Percentiles rank a stretch among this genome's conserved stretches.
These are phyloP conservation scores for Zasmidium cellare DNA, from an alignment of 2,329 filamentous ascomycete genomes.

Conservation along the genomic window DNA sequence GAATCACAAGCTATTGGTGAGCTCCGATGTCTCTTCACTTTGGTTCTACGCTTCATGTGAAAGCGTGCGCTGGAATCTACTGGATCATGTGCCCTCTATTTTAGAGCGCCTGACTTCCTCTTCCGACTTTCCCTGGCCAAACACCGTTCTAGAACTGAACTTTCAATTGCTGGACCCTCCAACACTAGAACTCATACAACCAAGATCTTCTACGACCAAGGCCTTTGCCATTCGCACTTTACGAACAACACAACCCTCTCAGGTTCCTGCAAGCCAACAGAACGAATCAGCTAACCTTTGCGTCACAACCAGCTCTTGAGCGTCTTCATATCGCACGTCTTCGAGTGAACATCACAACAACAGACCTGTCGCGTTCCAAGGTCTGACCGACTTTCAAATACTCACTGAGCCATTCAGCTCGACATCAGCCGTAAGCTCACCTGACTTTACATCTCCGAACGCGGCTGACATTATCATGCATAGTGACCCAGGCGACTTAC, in stretches of 20 bases:
- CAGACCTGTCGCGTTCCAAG: neutral
- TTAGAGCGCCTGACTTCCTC: no score
- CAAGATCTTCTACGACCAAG: neutral
- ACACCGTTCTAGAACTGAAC: no score
- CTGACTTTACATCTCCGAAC: neutral
- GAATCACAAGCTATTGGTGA: neutral
- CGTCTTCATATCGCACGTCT: no score
- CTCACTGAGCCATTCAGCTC: constrained; percentile 22
- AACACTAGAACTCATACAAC: no score
- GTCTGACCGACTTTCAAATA: constrained; percentile 3
- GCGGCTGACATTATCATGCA: neutral
- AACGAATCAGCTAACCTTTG: neutral
- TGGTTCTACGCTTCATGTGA: neutral
- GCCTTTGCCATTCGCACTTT: neutral
- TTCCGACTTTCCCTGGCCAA: no score
- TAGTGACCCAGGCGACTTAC: neutral
- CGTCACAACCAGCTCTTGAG: neutral
- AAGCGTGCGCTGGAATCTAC: neutral
- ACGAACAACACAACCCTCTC: no score
- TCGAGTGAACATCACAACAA: neutral
- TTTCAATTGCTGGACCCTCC: no score
- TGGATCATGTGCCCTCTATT: no score
- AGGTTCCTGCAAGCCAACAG: no score
- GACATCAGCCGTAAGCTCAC: constrained; percentile 2
- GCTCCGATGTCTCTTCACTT: neutral